Conservation (phyloP, 805 yeast species). For the Kregervanrija fluxuum region DNA sequence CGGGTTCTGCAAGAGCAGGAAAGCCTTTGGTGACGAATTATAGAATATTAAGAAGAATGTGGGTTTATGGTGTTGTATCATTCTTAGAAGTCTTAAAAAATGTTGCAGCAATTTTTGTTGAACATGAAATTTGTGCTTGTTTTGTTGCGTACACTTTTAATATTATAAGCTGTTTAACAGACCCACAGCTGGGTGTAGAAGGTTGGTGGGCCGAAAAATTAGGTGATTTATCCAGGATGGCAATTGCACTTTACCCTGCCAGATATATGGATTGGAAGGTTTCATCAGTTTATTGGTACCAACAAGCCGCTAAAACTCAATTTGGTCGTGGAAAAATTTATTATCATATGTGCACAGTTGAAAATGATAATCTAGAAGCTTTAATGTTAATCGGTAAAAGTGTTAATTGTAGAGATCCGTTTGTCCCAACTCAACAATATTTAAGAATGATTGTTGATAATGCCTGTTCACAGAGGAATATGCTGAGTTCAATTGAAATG, state of each 20-base stretch:
- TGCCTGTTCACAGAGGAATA: slow-evolving; percentile 58
- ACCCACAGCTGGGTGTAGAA: slow-evolving; percentile 49
- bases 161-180: slow-evolving; percentile 46
- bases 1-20: slow-evolving; percentile 62
- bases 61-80: slow-evolving; percentile 84
- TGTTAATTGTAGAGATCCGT: slow-evolving; percentile 74
- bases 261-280: slow-evolving; percentile 81
- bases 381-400: slow-evolving; percentile 73
- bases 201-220: slow-evolving; percentile 81
- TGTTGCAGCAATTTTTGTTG: slow-evolving; percentile 59
- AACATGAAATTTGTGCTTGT: slow-evolving; percentile 72
- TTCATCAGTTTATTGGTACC: slow-evolving; percentile 79
- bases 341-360: slow-evolving; percentile 84
- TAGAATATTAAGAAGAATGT: slow-evolving; percentile 70
- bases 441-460: slow-evolving; percentile 72
- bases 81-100: slow-evolving; percentile 71
- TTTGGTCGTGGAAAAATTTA: slow-evolving; percentile 83
- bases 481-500: slow-evolving; percentile 50
- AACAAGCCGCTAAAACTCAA: slow-evolving; percentile 60
- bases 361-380: slow-evolving; percentile 69
- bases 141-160: slow-evolving; percentile 69
- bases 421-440: slow-evolving; percentile 76
- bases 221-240: slow-evolving; percentile 84
- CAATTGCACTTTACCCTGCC: slow-evolving; percentile 75
- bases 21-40: slow-evolving; percentile 70